Conservation (phyloP, 2,329 filamentous ascomycete genomes). For the Colletotrichum tropicale region DNA sequence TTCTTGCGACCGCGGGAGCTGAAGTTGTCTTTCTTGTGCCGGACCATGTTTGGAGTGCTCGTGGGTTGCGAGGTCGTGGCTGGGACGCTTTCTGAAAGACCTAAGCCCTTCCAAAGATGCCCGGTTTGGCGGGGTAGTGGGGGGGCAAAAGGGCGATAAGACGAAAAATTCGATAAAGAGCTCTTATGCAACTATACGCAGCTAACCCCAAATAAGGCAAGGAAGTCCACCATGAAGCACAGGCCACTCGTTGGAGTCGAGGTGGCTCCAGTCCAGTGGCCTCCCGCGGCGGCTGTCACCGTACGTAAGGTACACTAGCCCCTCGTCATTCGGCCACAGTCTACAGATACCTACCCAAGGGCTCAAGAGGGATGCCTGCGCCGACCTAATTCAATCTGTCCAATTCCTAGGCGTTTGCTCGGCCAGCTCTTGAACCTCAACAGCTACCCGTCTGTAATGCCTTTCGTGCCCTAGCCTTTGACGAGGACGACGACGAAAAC, state of each 20-base stretch:
- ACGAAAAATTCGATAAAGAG: constrained; percentile 1
- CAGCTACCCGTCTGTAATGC: background rate
- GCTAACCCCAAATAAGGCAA: background rate
- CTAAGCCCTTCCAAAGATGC: background rate
- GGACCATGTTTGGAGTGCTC: constrained; percentile 69
- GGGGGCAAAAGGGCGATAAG: background rate
- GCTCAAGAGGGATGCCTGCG: constrained; percentile 20
- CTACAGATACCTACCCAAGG: background rate
- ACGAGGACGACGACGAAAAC: background rate
- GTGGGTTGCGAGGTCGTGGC: background rate
- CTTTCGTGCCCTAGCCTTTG: background rate
- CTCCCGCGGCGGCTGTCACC: constrained; percentile 10
- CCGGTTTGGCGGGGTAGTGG: background rate
- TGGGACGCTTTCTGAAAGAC: background rate
- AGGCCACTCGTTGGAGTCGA: constrained; percentile 7
- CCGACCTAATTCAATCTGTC: constrained; percentile 19
- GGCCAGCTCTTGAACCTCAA: constrained; percentile 3
- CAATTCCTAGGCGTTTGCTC: constrained; percentile 13
- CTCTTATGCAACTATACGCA: background rate
- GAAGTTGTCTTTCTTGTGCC: constrained; percentile 91
- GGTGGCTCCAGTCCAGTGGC: constrained; percentile 6
- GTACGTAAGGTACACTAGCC: background rate
- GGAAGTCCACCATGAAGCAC: background rate
- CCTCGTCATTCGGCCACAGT: constrained; percentile 19
- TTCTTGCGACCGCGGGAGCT: constrained; percentile 75